Evolutionary conservation across 2,329 filamentous ascomycete species (phyloP).

Genomic region (Alternaria burnsii): DNA sequence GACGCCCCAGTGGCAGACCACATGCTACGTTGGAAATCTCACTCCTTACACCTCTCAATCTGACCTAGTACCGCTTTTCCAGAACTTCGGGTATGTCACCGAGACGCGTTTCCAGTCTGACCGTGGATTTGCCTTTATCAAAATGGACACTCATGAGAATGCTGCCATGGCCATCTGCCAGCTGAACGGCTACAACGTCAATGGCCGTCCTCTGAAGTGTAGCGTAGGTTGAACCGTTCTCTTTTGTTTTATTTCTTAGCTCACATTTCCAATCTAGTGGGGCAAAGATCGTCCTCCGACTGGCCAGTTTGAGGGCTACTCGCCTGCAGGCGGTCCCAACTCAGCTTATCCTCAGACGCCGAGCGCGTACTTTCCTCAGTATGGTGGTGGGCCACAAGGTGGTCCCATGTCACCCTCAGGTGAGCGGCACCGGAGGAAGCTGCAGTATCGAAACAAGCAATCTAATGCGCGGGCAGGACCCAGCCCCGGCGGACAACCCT

Average conservation of each 20-base stretch:
- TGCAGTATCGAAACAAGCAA: constrained; percentile 48
- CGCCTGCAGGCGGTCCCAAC: constrained; percentile 76
- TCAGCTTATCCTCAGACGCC: constrained; percentile 80
- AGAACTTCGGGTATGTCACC: constrained; percentile 97
- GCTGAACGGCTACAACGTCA: constrained; percentile 96
- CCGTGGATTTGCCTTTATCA: constrained; percentile 97
- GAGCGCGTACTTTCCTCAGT: constrained; percentile 89
- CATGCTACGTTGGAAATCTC: constrained; percentile 95
- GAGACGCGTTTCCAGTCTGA: constrained; percentile 98
- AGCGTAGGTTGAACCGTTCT: constrained; percentile 74
- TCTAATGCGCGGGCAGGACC: constrained; percentile 58
- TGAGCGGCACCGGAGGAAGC: constrained; percentile 50
- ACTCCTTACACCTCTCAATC: constrained; percentile 98
- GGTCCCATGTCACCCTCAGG: constrained; percentile 68
- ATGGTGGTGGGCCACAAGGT: constrained; percentile 70
- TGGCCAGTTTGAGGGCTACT: constrained; percentile 81
- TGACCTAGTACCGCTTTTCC: constrained; percentile 96
- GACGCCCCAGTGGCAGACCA: constrained; percentile 97
- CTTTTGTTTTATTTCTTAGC: constrained; percentile 32
- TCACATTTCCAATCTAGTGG: constrained; percentile 71
- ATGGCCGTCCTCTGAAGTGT: constrained; percentile 96
- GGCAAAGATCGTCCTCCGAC: constrained; percentile 97
- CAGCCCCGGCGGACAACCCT: constrained; percentile 70
- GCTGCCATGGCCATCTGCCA: constrained; percentile 98
- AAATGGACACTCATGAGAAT: constrained; percentile 99